phyloP scores from a whole-genome alignment of 2,329 filamentous ascomycete species.

The Paracoccidioides brasiliensis region DNA sequence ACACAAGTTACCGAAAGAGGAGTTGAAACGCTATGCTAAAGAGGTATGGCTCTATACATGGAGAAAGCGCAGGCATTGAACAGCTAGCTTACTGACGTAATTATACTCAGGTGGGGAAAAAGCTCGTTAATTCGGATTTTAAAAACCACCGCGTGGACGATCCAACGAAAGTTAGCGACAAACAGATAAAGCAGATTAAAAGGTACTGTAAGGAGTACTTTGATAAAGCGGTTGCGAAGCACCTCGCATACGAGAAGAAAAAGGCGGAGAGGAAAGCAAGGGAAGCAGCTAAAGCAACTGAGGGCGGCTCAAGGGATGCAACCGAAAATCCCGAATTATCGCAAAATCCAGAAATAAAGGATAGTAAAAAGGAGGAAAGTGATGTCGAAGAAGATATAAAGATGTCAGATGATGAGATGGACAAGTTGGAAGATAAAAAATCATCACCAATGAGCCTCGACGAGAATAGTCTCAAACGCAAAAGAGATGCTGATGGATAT shows the following conservation, averaged over 20 bases:
- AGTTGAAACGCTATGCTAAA: slow-evolving; percentile 51
- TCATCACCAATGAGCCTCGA: slow-evolving; percentile 38
- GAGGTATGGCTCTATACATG: slow-evolving; percentile 34
- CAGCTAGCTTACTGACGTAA: slow-evolving; percentile 45
- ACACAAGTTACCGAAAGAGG: slow-evolving; percentile 72
- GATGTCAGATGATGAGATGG: slow-evolving; percentile 30
- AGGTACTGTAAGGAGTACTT: slow-evolving; percentile 74
- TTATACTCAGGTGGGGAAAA: slow-evolving; percentile 53
- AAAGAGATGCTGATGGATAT: slow-evolving; percentile 41
- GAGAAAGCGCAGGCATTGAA: slow-evolving; percentile 32
- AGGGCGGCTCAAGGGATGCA: neutral
- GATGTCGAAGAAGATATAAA: slow-evolving; percentile 21
- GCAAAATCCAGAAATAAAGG: slow-evolving; percentile 13
- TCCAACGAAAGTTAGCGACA: slow-evolving; percentile 61
- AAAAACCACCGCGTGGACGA: slow-evolving; percentile 78
- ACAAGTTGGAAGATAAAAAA: slow-evolving; percentile 29
- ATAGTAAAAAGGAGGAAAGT: slow-evolving; percentile 9
- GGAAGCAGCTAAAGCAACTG: slow-evolving; percentile 8
- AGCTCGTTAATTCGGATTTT: slow-evolving; percentile 81
- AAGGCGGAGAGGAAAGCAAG: slow-evolving; percentile 38
- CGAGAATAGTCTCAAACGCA: slow-evolving; percentile 44
- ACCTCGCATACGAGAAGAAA: slow-evolving; percentile 52
- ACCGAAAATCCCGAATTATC: slow-evolving; percentile 11
- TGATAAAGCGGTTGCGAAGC: slow-evolving; percentile 72
- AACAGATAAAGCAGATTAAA: slow-evolving; percentile 71